Evolutionary conservation across 306 rosid genomes (phyloP), one percentile per base, ranked within the genome.

Genomic region (Vachellia pachyceras): DNA sequence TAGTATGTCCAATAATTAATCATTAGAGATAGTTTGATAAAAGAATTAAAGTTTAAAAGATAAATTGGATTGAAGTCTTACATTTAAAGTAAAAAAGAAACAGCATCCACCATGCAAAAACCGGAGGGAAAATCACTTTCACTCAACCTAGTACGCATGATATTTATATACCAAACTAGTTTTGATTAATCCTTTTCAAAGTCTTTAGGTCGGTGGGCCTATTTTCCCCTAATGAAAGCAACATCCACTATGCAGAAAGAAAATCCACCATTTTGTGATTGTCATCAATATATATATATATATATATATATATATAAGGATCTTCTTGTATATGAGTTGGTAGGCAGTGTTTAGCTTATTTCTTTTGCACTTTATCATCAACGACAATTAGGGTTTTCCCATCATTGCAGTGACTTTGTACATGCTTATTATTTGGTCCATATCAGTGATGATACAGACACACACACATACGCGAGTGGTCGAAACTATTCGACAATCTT

Each of bases 311-410:
- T 1, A 1, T 29, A 39, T 39, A 20, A 42, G 33, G 41, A 8
- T 45, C 33, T 55, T 18, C 11, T 22, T 76, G 25, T 29, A n/a
- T 23, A 40, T 29, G 6, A 33, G 60, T 29, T 41, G 79, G 42
- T 61, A 25, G 79, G 79, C 70, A 23, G 71, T 29, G 45, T 45
- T 68, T 61, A 72, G 72, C 42, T 61, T 3, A 63, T 36, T 29
- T 63, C 65, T 61, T 17, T 60, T 76, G 80, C 60, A 75, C 54
- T 61, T 23, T 40, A 63, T 76, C 44, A 42, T 41, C 61, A 15
- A 25, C 18, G 58, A 58, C 57, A 40, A 25, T 14, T n/a, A 55
- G 13, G 36, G 45, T 15, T 76, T 29, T 58, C 58, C 44, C 14
- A 41, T 41, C 9, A 35, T 55, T 74, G 37, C 3, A 20, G 68